Base-by-base conservation (phyloP, 2,329 filamentous ascomycete species). In the Colletotrichum falcatum region DNA sequence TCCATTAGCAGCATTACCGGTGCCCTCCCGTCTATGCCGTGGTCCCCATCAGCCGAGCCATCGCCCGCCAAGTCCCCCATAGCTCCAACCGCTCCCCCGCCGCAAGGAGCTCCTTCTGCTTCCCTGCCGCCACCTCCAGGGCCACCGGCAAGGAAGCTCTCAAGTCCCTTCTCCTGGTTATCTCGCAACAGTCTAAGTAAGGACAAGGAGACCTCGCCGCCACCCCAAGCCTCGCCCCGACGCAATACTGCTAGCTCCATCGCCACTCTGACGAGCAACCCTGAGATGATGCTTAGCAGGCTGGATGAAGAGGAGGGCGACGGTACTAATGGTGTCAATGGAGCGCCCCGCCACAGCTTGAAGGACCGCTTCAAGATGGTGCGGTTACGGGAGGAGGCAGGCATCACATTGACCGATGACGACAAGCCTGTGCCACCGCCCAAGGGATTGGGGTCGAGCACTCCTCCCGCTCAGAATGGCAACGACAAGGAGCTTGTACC, bases 151-250 rank as follows among this genome's bases (percentile, higher is more conserved):
- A 86, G 94, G 77, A 97, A 96, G 79, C 88, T 97, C 65, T 95
- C 93, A 11, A 94, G 93, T 74, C 94, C 92, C n/a, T 97, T 97
- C 76, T 89, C 93, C 48, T 95, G 93, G 91, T 87, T 97, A 48
- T 94, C 93, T 39, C 86, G 94, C 74, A 91, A 87, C 78, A 88
- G 89, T 14, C 85, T 86, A 44, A 83, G 82, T 61, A 90, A 90
- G 76, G 83, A 86, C 5, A 87, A 87, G 73, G 85, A 89, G 11
- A 76, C 78, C 26, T 87, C 90, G 16, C 86, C 88, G 7, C 87
- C 91, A 48, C 76, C 76, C 58, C 76, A 75, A 70, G 74, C 66
- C 77, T 86, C 71, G 82, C 87, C 39, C 76, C 87, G 71, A 75
- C 87, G 94, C 78, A 94, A 95, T 77, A 97, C 94, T 0, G 90